These are phyloP conservation scores for Cladosporium oxysporum DNA, from an alignment of 2,329 filamentous ascomycete species.

Conservation along the genomic window DNA sequence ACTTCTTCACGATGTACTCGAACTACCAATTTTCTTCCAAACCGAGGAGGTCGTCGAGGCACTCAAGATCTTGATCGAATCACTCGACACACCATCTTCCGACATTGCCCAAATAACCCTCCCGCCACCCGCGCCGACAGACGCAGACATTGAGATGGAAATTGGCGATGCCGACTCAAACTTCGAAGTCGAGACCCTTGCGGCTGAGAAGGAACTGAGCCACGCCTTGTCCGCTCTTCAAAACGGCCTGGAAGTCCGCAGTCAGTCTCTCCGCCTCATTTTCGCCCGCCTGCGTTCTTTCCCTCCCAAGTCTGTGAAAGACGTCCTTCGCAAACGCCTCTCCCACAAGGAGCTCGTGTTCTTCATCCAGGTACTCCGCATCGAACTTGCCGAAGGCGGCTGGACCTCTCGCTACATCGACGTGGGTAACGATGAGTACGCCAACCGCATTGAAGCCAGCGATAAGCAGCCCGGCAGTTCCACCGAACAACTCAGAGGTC, in stretches of 20 bases:
- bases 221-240: slow-evolving; percentile 68
- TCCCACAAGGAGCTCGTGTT: slow-evolving; percentile 68
- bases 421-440: slow-evolving; percentile 43
- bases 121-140: slow-evolving; percentile 35
- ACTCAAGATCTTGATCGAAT: slow-evolving; percentile 67
- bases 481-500: slow-evolving; percentile 49
- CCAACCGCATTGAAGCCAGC: slow-evolving; percentile 20
- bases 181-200: slow-evolving; percentile 42
- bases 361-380: slow-evolving; percentile 70
- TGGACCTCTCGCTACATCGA: slow-evolving; percentile 76
- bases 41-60: slow-evolving; percentile 63
- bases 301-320: slow-evolving; percentile 60
- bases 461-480: slow-evolving; percentile 57
- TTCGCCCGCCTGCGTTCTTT: slow-evolving; percentile 70
- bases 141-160: slow-evolving; percentile 50
- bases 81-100: slow-evolving; percentile 54
- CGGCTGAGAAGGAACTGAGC: slow-evolving; percentile 58
- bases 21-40: slow-evolving; percentile 18
- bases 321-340: slow-evolving; percentile 64
- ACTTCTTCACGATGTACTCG: slow-evolving; percentile 16
- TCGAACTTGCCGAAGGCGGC: slow-evolving; percentile 71
- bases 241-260: slow-evolving; percentile 63
- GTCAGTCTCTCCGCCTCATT: slow-evolving; percentile 65
- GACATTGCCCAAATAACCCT: slow-evolving; percentile 19
- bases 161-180: slow-evolving; percentile 30